A percentile compares a stretch with the other conserved stretches of the same genome.
Conservation (phyloP, 2,329 filamentous ascomycete genomes). For the Teratosphaeriaceae sp. region DNA sequence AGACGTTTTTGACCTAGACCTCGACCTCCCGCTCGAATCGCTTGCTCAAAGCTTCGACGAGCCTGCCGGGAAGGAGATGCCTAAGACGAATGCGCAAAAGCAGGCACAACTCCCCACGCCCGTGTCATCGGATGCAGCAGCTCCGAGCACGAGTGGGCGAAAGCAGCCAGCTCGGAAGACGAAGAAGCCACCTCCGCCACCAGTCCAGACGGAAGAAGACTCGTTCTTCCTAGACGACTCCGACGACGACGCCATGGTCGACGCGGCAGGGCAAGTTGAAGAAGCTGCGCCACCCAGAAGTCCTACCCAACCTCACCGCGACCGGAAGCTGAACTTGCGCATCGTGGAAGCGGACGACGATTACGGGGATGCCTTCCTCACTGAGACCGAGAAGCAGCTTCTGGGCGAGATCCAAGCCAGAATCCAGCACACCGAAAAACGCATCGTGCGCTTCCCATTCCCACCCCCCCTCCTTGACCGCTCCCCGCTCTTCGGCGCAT, state of each 20-base stretch:
- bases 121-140: not conserved
- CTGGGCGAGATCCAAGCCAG: constrained; percentile 12
- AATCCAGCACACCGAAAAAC: constrained; percentile 21
- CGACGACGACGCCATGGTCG: constrained; percentile 12
- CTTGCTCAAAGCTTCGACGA: not conserved
- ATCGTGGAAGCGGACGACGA: constrained; percentile 24
- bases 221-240: constrained; percentile 9
- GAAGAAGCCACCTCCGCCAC: not conserved
- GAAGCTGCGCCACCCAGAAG: not conserved
- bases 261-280: constrained; percentile 10
- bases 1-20: not conserved
- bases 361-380: constrained; percentile 25
- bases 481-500: constrained; percentile 49
- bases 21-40: constrained; percentile 1
- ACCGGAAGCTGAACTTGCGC: constrained; percentile 22
- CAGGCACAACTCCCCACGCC: constrained; percentile 6
- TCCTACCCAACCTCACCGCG: constrained; percentile 17
- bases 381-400: constrained; percentile 16
- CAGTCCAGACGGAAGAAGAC: constrained; percentile 10
- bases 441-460: constrained; percentile 48
- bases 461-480: constrained; percentile 44
- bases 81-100: not conserved
- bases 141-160: not conserved
- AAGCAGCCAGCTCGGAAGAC: constrained; percentile 1
- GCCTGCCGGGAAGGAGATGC: not conserved